Base-by-base conservation (phyloP, 495 filamentous ascomycete genomes). In the Tuber indicum region DNA sequence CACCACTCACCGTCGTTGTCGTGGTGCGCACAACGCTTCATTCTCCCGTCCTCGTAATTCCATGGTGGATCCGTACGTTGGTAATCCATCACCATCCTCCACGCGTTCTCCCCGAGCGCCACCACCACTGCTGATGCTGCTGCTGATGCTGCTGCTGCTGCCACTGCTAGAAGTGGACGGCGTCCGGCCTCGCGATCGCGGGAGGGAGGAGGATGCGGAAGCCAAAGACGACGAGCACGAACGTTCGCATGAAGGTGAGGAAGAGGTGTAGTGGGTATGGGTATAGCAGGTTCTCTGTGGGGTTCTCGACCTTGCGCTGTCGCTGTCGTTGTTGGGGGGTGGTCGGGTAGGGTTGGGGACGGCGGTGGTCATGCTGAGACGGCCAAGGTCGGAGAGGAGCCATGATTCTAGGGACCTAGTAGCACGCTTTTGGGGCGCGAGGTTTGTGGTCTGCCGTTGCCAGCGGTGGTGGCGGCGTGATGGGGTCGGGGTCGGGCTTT, bases 371-470 rank as follows among this genome's bases (percentile, higher is more conserved):
- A 75, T 79, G 21, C 72, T 71, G n/a, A 79, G 76, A 32, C 77
- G 76, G n/a, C 77, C 77, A 21, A 79, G 44, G 62, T 79, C 77
- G 5, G 77, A 79, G 66, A 79, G 77, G 75, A 72, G 75, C 77
- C 77, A 79, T 47, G 77, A 79, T 71, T 78, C 77, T 19, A 74
- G 23, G 41, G 77, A 78, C 52, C 69, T 71, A 32, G 49, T 17
- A 1, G 75, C 75, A 43, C 77, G 77, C 41, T 66, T 74, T 52
- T 23, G 21, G 19, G 72, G 46, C 16, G 58, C 26, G 46, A 0
- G 2, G 71, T 23, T 12, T 32, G n/a, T 4, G 2, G 39, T 41
- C 39, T 41, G 39, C 19, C 42, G 42, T 73, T 17, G 39, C 36
- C n/a, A 43, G 19, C 17, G 36, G 70, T 73, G 71, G 23, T 41